phyloP scores from a whole-genome alignment of 2,329 filamentous ascomycete species.

The Aspergillus sclerotialis region DNA sequence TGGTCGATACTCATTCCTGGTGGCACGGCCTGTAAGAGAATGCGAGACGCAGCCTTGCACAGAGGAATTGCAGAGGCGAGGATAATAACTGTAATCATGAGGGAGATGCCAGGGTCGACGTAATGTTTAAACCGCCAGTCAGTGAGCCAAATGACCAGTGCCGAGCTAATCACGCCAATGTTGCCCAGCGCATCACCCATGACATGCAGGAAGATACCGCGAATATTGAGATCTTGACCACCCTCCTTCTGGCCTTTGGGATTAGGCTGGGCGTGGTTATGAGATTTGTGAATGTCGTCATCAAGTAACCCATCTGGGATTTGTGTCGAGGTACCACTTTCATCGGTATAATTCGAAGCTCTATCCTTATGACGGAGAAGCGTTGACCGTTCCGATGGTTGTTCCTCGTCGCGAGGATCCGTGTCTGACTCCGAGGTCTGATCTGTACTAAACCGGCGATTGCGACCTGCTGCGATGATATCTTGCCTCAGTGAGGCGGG shows the following conservation, averaged over 20 bases:
- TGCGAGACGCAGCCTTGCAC: constrained; percentile 55
- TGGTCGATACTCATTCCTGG: constrained; percentile 81
- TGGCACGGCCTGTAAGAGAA: constrained; percentile 89
- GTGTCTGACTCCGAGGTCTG: constrained; percentile 48
- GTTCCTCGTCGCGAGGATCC: constrained; percentile 48
- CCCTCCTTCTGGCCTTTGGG: constrained; percentile 52
- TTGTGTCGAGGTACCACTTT: constrained; percentile 11
- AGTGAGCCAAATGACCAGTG: constrained; percentile 86
- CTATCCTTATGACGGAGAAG: constrained; percentile 38
- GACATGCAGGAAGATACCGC: constrained; percentile 61
- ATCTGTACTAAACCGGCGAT: constrained; percentile 52
- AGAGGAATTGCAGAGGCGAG: constrained; percentile 46
- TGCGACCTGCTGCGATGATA: constrained; percentile 74
- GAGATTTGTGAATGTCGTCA: constrained; percentile 54
- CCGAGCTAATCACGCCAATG: constrained; percentile 50
- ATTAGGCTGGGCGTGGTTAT: constrained; percentile 71
- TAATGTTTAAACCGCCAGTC: constrained; percentile 76
- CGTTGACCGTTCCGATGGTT: constrained; percentile 38
- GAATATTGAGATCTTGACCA: constrained; percentile 75
- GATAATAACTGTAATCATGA: constrained; percentile 80
- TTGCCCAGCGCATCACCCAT: constrained; percentile 43
- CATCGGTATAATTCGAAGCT: constrained; percentile 26
- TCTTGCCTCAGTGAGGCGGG: constrained; percentile 86
- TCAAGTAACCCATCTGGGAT: constrained; percentile 9
- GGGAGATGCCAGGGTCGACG: constrained; percentile 82